Conservation (phyloP, 805 yeast species). For the Priceomyces fermenticarens region DNA sequence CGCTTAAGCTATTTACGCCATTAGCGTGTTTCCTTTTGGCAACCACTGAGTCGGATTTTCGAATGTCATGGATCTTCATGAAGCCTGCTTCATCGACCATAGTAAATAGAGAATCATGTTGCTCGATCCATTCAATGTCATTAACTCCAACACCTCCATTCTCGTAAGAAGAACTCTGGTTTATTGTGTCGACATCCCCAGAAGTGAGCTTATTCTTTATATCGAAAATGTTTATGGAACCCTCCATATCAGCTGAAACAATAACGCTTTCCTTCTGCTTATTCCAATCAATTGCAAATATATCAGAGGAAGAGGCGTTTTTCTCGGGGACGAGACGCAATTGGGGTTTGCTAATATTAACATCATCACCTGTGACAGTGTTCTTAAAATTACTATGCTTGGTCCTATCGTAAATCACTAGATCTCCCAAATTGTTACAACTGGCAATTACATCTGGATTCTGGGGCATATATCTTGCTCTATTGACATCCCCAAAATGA, state of each 20-base stretch:
- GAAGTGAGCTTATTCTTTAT: constrained; percentile 39
- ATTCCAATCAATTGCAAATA: constrained; percentile 78
- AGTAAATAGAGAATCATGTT: constrained; percentile 59
- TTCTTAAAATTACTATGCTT: constrained; percentile 53
- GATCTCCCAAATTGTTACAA: constrained; percentile 61
- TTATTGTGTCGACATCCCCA: constrained; percentile 12
- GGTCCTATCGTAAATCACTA: constrained; percentile 75
- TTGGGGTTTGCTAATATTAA: constrained; percentile 46
- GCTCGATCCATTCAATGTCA: constrained; percentile 66
- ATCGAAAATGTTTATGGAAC: constrained; percentile 67
- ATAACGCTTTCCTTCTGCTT: constrained; percentile 54
- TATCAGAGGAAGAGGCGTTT: constrained; percentile 43
- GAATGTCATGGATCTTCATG: constrained; percentile 51
- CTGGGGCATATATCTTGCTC: constrained; percentile 73
- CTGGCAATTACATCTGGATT: constrained; percentile 82
- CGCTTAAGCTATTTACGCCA: constrained; percentile 57
- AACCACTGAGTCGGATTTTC: constrained; percentile 24
- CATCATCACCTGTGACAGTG: constrained; percentile 18
- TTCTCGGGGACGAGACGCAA: constrained; percentile 39
- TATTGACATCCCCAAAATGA: constrained; percentile 71
- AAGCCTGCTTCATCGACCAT: constrained; percentile 64
- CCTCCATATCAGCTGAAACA: constrained; percentile 62
- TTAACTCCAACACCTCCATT: constrained; percentile 53
- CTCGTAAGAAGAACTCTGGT: constrained; percentile 11
- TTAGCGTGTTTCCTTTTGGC: constrained; percentile 11